Base-by-base conservation (phyloP, 768 basidiomycete genomes). In the Jaapia argillacea region DNA sequence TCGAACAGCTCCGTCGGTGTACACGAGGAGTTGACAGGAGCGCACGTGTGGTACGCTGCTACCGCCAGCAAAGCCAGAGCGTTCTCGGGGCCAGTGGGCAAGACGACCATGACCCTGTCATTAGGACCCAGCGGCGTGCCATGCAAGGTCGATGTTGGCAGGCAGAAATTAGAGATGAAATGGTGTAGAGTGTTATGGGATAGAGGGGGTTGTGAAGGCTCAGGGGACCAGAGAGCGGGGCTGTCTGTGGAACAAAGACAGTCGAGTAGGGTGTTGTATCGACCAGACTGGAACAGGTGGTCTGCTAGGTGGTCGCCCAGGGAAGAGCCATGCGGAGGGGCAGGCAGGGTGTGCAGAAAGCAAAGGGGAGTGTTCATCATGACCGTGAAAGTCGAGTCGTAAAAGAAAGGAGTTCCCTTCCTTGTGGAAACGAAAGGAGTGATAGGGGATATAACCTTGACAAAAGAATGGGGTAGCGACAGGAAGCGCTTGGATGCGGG, bases 11-110 rank as follows among this genome's bases (percentile, higher is more conserved):
- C 71, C 6, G 61, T 53, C 3, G 65, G 51, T 3, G 71, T 73
- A 43, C 69, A 71, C 36, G 60, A 65, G 6, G 68, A 61, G 51
- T 72, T 73, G 25, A 72, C 65, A 1, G 70, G 71, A 4, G 68
- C 70, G 43, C 67, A 68, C 16, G 70, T 67, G 54, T 71, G 67
- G 48, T 71, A 71, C 41, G 47, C 52, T 6, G 65, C 58, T 12
- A 73, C 46, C 1, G 70, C 60, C 36, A 71, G 61, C n/a, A 73
- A 53, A 2, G 70, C 70, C 6, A 71, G 51, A 1, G 69, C 71
- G 41, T 68, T 71, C 48, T 69, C 66, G 18, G 69, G 67, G 6
- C 69, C 69, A 7, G 68, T 66, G 5, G 69, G 69, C 4, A 71
- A 56, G 3, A 60, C 65, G 42, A 70, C 54, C 59, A 73, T 67